phyloP scores from a whole-genome alignment of 768 basidiomycete genomes.

The Pisolithus orientalis region DNA sequence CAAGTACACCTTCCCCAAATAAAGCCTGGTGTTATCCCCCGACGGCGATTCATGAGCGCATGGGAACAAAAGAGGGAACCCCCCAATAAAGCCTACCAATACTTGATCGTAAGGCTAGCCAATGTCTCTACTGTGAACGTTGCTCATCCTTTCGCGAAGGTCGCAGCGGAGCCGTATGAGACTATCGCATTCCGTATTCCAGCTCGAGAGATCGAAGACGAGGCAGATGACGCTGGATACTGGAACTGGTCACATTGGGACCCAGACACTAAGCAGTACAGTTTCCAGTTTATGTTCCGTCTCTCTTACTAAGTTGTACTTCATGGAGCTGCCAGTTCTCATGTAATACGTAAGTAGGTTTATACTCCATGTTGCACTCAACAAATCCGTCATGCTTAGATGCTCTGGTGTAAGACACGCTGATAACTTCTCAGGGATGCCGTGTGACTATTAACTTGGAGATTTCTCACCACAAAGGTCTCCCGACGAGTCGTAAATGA shows the following conservation, averaged over 20 bases:
- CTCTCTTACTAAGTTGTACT: constrained; percentile 31
- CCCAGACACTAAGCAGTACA: constrained; percentile 97
- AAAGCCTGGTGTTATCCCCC: constrained; percentile 75
- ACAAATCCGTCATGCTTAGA: neutral
- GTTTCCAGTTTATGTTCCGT: constrained; percentile 96
- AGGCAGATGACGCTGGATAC: constrained; percentile 81
- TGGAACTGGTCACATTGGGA: constrained; percentile 99
- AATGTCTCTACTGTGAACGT: constrained; percentile 6
- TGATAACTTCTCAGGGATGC: neutral
- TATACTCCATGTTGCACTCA: neutral
- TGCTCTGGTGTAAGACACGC: constrained; percentile 1
- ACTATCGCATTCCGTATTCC: constrained; percentile 99
- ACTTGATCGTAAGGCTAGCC: constrained; percentile 74
- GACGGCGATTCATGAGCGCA: constrained; percentile 91
- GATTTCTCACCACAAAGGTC: constrained; percentile 1
- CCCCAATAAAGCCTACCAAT: constrained; percentile 95
- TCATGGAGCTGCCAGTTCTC: neutral
- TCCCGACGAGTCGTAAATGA: constrained; percentile 6
- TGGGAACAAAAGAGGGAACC: constrained; percentile 96
- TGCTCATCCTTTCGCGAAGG: constrained; percentile 47
- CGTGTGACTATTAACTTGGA: neutral
- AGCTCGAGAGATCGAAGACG: constrained; percentile 94
- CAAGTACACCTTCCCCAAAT: constrained; percentile 96
- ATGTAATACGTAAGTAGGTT: neutral
- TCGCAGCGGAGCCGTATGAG: constrained; percentile 99